Percentiles rank a stretch among this genome's conserved stretches.
Evolutionary conservation across 805 yeast species (phyloP).

Genomic region (Kazachstania africana): DNA sequence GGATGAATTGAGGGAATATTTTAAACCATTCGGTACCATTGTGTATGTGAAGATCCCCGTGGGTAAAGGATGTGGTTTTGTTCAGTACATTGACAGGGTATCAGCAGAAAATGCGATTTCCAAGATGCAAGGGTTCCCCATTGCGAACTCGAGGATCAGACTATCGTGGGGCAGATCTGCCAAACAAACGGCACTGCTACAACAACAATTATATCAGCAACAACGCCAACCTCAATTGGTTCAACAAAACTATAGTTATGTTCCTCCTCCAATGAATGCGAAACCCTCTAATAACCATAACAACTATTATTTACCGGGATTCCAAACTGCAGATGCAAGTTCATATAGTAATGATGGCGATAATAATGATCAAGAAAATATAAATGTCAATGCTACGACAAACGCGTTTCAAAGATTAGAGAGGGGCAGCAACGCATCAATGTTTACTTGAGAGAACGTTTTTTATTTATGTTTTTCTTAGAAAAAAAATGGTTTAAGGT

Average conservation of each 20-base stretch:
- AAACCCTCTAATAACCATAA: neutral
- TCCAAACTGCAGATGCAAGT: neutral
- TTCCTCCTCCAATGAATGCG: neutral
- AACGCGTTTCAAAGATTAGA: constrained; percentile 14
- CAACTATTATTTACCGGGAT: neutral
- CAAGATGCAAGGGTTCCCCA: constrained; percentile 83
- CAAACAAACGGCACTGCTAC: constrained; percentile 7
- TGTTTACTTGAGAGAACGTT: constrained; percentile 14
- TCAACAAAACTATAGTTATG: neutral
- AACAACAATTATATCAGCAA: constrained; percentile 5
- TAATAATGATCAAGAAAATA: too few relatives aligned
- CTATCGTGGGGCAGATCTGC: constrained; percentile 78
- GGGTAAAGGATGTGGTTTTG: constrained; percentile 73
- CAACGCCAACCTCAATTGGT: constrained; percentile 1
- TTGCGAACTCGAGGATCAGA: constrained; percentile 72
- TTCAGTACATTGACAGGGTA: constrained; percentile 63
- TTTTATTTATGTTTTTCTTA: too few relatives aligned
- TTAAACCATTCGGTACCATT: constrained; percentile 61
- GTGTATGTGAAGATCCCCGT: constrained; percentile 70
- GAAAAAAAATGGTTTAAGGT: too few relatives aligned
- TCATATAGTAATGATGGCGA: too few relatives aligned
- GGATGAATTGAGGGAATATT: constrained; percentile 47
- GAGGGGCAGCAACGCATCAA: constrained; percentile 16
- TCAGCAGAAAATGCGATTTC: constrained; percentile 79
- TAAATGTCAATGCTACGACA: neutral